phyloP scores from a whole-genome alignment of 768 basidiomycete species.

The Coprinellus micaceus region DNA sequence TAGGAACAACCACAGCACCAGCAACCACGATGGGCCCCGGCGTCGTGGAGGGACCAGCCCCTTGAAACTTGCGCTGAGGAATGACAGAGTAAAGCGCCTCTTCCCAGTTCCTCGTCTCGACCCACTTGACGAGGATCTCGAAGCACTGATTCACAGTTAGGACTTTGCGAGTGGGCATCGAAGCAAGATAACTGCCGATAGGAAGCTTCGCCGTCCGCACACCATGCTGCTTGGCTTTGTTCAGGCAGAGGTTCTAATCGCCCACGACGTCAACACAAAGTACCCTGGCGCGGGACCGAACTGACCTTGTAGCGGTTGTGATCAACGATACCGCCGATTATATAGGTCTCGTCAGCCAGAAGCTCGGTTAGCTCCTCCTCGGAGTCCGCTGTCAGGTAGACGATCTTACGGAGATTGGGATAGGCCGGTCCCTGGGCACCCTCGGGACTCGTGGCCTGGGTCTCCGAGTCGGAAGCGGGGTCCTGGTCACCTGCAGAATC shows the following conservation, averaged over 20 bases:
- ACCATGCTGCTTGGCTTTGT: constrained; percentile 73
- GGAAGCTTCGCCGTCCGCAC: constrained; percentile 88
- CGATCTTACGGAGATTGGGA: constrained; percentile 40
- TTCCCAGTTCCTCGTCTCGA: constrained; percentile 84
- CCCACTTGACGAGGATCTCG: constrained; percentile 88
- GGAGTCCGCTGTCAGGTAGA: constrained; percentile 96
- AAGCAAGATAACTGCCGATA: constrained; percentile 85
- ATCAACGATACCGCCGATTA: constrained; percentile 95
- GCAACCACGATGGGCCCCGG: constrained; percentile 1
- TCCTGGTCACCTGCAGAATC: constrained; percentile 9
- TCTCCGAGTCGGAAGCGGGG: constrained; percentile 1
- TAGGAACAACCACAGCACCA: constrained; percentile 14
- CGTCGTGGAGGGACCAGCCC: constrained; percentile 32
- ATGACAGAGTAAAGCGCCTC: constrained; percentile 84
- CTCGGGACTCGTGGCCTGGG: constrained; percentile 5
- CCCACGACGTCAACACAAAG: constrained; percentile 4
- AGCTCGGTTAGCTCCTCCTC: constrained; percentile 82
- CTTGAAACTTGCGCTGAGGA: constrained; percentile 83
- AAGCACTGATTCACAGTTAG: constrained; percentile 97
- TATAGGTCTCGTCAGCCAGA: constrained; percentile 80
- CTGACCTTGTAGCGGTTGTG: constrained; percentile 91
- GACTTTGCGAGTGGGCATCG: constrained; percentile 88
- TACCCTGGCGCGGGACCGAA: constrained; percentile 1
- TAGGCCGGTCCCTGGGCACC: constrained; percentile 13
- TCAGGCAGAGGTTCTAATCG: constrained; percentile 76